Evolutionary conservation across 1,284 basidiomycete species (phyloP).

Genomic region (Puccinia hordei): DNA sequence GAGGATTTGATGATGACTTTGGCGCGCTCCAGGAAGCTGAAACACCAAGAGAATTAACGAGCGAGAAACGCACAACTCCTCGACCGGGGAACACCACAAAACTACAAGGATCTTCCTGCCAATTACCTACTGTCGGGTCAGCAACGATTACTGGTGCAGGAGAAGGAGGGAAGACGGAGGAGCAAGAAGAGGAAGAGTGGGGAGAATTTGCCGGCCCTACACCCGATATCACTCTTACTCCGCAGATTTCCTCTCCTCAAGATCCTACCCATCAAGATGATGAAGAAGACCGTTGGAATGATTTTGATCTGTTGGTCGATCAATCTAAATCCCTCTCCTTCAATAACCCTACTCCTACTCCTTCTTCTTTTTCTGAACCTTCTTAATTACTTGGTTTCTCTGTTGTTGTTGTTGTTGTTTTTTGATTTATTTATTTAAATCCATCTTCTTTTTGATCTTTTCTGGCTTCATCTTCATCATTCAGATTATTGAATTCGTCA

Average conservation of each 20-base stretch:
- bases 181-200: slow-evolving; percentile 46
- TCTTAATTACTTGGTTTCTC: neutral
- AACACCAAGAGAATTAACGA: neutral
- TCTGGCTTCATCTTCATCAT: no score
- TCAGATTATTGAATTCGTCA: no score
- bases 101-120: no score
- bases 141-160: neutral
- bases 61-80: neutral
- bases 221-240: neutral
- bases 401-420: no score
- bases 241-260: neutral
- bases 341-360: neutral
- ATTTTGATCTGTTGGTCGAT: slow-evolving; percentile 33
- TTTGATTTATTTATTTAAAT: no score
- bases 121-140: neutral
- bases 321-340: neutral
- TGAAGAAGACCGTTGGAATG: slow-evolving; percentile 19
- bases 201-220: slow-evolving; percentile 36
- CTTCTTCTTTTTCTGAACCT: neutral
- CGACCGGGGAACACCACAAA: neutral
- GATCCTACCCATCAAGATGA: neutral
- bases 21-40: neutral
- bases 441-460: no score
- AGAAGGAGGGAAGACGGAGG: neutral
- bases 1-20: slow-evolving; percentile 47